phyloP scores from a whole-genome alignment of 768 basidiomycete species.

The Pleurotus sapidus region DNA sequence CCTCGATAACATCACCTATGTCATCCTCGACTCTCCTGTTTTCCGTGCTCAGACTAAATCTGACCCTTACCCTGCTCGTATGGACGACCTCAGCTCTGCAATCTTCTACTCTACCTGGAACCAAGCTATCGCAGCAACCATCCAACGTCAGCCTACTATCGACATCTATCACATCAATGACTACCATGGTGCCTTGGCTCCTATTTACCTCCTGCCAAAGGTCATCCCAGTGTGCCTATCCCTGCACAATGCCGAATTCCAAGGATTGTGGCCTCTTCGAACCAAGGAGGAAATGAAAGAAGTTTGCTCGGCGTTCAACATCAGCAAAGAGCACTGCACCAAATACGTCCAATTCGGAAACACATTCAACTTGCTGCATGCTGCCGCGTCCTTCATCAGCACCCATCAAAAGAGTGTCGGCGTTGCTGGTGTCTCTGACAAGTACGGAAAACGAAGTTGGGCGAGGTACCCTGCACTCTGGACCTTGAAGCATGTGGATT shows the following conservation, averaged over 20 bases:
- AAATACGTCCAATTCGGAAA: slow-evolving; percentile 99
- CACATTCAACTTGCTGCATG: slow-evolving; percentile 94
- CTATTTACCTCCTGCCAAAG: slow-evolving; percentile 89
- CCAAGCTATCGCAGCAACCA: slow-evolving; percentile 90
- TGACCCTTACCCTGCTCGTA: slow-evolving; percentile 93
- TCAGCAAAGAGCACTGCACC: slow-evolving; percentile 92
- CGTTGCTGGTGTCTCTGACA: slow-evolving; percentile 96
- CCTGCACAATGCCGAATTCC: slow-evolving; percentile 96
- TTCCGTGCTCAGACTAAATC: slow-evolving; percentile 96
- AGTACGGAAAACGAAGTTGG: slow-evolving; percentile 97
- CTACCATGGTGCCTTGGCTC: slow-evolving; percentile 90
- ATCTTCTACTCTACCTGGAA: slow-evolving; percentile 99
- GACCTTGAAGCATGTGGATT: slow-evolving; percentile 95
- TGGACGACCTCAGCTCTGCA: slow-evolving; percentile 95
- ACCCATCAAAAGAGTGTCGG: slow-evolving; percentile 91
- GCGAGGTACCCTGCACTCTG: slow-evolving; percentile 94
- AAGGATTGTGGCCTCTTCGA: slow-evolving; percentile 93
- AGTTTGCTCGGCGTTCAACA: slow-evolving; percentile 96
- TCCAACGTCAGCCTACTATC: slow-evolving; percentile 80
- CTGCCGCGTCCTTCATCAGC: slow-evolving; percentile 90
- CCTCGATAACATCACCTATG: slow-evolving; percentile 93
- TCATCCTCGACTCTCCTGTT: slow-evolving; percentile 91
- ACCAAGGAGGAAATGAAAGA: slow-evolving; percentile 99
- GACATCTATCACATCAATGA: slow-evolving; percentile 96
- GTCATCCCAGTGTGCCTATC: slow-evolving; percentile 89